A percentile compares a stretch with the other conserved stretches of the same genome.
Conservation (phyloP, 306 rosid genomes). For the Quercus wislizeni region DNA sequence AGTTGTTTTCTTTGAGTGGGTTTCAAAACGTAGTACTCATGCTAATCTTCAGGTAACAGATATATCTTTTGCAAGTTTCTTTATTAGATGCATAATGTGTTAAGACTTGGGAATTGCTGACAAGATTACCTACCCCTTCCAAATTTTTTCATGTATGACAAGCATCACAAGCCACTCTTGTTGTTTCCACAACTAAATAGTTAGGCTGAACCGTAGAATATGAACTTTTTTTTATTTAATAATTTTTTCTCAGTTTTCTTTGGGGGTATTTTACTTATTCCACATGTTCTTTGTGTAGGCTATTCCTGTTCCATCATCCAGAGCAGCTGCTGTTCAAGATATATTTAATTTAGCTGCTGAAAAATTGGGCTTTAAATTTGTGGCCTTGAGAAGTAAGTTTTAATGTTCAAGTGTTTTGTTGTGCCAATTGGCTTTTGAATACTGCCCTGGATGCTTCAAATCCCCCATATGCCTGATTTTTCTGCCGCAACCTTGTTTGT, state of each 20-base stretch:
- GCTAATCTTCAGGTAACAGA: conserved; percentile 92
- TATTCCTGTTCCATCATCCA: conserved; percentile 78
- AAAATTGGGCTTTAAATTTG: conserved; percentile 71
- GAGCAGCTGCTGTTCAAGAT: conserved; percentile 55
- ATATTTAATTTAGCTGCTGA: conserved; percentile 86
- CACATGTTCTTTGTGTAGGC: conserved; percentile 50
- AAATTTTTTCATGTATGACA: not conserved
- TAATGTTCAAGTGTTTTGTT: conserved; percentile 1
- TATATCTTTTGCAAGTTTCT: conserved; percentile 9
- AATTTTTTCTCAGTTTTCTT: not conserved
- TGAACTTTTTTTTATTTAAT: not conserved
- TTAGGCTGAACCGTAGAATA: not conserved
- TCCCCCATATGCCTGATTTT: conserved; percentile 5
- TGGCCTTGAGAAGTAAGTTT: conserved; percentile 51
- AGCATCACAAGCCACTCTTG: not conserved
- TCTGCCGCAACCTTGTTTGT: conserved; percentile 17
- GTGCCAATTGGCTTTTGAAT: not conserved
- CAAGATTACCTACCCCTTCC: not conserved
- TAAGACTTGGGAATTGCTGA: conserved; percentile 3
- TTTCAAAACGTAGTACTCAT: conserved; percentile 66
- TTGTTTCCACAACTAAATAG: not conserved
- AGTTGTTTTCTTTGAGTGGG: conserved; percentile 92
- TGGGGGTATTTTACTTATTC: conserved; percentile 12
- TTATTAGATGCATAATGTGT: conserved; percentile 1
- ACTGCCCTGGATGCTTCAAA: conserved; percentile 12